A percentile compares a stretch with the other conserved stretches of the same genome.
Conservation (phyloP, 2,329 filamentous ascomycete species). For the Keithomyces neogunnii region DNA sequence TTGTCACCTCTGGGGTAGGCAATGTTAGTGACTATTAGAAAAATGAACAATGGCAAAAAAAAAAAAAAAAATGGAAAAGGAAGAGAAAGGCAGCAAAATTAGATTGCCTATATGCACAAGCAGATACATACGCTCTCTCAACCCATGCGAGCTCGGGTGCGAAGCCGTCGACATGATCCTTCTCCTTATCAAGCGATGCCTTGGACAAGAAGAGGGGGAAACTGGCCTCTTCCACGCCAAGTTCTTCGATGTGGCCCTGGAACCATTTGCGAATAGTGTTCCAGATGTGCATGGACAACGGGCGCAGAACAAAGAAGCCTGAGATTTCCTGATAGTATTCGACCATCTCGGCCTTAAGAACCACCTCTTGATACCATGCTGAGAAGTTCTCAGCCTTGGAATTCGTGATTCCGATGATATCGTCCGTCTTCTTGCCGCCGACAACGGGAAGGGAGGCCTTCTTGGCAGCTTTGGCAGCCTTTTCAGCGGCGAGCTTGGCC, state of each 20-base stretch:
- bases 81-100: too few species aligned
- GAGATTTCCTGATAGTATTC: slow-evolving; percentile 93
- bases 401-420: slow-evolving; percentile 81
- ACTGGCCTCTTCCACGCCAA: slow-evolving; percentile 92
- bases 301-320: slow-evolving; percentile 91
- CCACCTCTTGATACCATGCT: slow-evolving; percentile 95
- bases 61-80: too few species aligned
- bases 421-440: slow-evolving; percentile 52
- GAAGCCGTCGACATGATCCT: slow-evolving; percentile 98
- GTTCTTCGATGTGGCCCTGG: slow-evolving; percentile 68
- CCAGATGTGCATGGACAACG: slow-evolving; percentile 59
- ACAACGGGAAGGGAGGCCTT: slow-evolving; percentile 41
- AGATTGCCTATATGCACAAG: not conserved
- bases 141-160: slow-evolving; percentile 89
- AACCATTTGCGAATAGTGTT: slow-evolving; percentile 59
- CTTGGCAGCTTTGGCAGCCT: slow-evolving; percentile 55
- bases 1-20: slow-evolving; percentile 62
- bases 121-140: slow-evolving; percentile 59
- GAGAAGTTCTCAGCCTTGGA: slow-evolving; percentile 81
- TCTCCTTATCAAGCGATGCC: slow-evolving; percentile 80
- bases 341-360: slow-evolving; percentile 94
- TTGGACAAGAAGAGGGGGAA: slow-evolving; percentile 94
- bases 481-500: slow-evolving; percentile 51
- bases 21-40: not conserved
- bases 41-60: not conserved